Percentiles rank a stretch among this genome's conserved stretches.
Evolutionary conservation across 1,139 yeast genomes (phyloP).

Genomic region (Blastobotrys malaysiensis): DNA sequence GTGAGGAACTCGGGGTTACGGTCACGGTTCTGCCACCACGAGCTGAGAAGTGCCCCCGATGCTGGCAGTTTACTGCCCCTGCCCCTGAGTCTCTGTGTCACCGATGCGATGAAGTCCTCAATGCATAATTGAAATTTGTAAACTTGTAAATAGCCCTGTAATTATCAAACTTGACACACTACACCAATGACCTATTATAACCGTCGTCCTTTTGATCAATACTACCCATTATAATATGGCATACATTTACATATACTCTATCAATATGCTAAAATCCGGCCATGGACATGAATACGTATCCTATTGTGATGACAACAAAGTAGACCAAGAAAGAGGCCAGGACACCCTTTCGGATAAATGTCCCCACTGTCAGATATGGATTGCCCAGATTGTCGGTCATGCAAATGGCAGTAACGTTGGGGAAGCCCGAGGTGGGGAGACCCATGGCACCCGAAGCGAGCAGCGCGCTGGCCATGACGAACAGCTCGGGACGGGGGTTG

Average conservation of each 20-base stretch:
- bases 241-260: not conserved
- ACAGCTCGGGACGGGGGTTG: slow-evolving; percentile 62
- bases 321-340: slow-evolving; percentile 77
- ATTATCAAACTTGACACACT: no score
- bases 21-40: slow-evolving; percentile 44
- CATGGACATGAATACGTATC: slow-evolving; percentile 64
- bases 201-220: no score
- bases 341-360: slow-evolving; percentile 81
- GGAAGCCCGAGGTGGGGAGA: slow-evolving; percentile 93
- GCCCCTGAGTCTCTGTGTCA: slow-evolving; percentile 52
- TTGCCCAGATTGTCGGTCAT: slow-evolving; percentile 87
- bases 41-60: slow-evolving; percentile 73
- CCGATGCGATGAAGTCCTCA: slow-evolving; percentile 52
- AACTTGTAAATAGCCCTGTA: slow-evolving; percentile 4
- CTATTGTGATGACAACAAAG: slow-evolving; percentile 65
- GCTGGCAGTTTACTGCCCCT: slow-evolving; percentile 75
- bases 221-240: no score
- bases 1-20: slow-evolving; percentile 29
- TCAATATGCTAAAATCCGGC: slow-evolving; percentile 35
- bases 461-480: slow-evolving; percentile 80
- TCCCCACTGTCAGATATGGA: slow-evolving; percentile 74
- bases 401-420: slow-evolving; percentile 91
- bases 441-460: slow-evolving; percentile 94
- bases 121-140: slow-evolving; percentile 5
- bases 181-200: no score